Percentiles rank a stretch among this genome's conserved stretches.
These are phyloP conservation scores for Triangularia verruculosa DNA, from an alignment of 2,329 filamentous ascomycete genomes.

Conservation along the genomic window DNA sequence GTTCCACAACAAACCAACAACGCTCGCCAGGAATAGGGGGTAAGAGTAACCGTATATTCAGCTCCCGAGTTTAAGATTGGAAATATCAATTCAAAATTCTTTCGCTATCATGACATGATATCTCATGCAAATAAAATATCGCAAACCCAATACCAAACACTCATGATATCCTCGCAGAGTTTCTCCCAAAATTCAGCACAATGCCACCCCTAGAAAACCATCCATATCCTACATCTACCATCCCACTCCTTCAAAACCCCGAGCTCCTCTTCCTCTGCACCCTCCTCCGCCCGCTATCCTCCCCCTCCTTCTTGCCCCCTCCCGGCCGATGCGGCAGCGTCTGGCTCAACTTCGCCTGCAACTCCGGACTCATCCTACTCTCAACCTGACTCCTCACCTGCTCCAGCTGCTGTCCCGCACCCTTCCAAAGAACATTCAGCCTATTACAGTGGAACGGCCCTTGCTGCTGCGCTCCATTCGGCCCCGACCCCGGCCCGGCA, in stretches of 20 bases:
- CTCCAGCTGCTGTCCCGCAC: conserved; percentile 14
- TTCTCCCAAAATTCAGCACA: not conserved
- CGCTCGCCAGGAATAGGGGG: not conserved
- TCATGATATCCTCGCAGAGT: not conserved
- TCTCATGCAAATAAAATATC: not conserved
- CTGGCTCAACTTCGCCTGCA: conserved; percentile 11
- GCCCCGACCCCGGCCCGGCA: conserved; percentile 38
- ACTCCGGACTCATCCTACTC: conserved; percentile 1
- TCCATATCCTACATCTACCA: not conserved
- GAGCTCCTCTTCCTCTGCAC: conserved; percentile 37
- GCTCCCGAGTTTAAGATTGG: not conserved
- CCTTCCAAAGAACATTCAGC: conserved; percentile 27
- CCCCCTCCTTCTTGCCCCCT: conserved; percentile 13
- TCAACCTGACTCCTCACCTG: conserved; percentile 21
- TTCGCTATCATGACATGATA: not conserved
- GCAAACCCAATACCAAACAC: not conserved
- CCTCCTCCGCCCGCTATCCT: conserved; percentile 26
- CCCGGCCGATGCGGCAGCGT: not conserved
- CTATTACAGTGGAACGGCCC: conserved; percentile 25
- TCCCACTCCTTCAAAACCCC: conserved; percentile 27
- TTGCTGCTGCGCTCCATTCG: conserved; percentile 22
- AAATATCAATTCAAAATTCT: not conserved
- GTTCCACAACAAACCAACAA: not conserved
- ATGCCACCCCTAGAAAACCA: not conserved
- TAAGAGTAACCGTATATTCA: not conserved